Base-by-base conservation (phyloP, 345 rosid species). In the Citrus maxima region DNA sequence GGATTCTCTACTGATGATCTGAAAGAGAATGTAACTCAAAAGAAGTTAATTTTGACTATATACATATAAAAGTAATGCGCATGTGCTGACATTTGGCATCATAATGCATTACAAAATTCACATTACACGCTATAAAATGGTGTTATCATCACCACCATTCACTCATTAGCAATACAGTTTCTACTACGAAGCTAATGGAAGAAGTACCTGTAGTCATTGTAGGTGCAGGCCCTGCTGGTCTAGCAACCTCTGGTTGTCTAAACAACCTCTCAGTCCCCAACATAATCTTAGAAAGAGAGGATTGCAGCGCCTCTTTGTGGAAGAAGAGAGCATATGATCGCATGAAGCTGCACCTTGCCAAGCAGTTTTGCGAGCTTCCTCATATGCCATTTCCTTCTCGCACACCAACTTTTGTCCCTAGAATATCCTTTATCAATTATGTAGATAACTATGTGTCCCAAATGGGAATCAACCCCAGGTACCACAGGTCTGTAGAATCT, bases 161-260 rank as follows among this genome's bases (percentile, higher is more conserved):
- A 46, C 51, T 46, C 13, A 46, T 46, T 46, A 46, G 51, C 51
- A 46, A 46, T 13, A 28, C 0, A 5, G 32, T 4, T 30, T 63
- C 71, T 67, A 21, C 6, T n/a, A 22, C 24, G 22, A 38, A 37
- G 51, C 21, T 24, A 61, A 70, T 46, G 60, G 73, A 70, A 27
- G 35, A 70, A 70, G 59, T 18, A 7, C 13, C 51, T 35, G 90
- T 85, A 24, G 80, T 84, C 13, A 85, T 89, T 16, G 87, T 89
- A 4, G 93, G 94, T 10, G 90, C 88, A 3, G 94, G 92, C 22
- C 94, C 97, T 49, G 81, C 92, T 7, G 95, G 93, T 59, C 62
- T 90, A 30, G 88, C 91, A 0, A 80, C 92, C 4, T 81, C 92
- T 4, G 91, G 88, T 2, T 92, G 90, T 75, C 84, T 92, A 0